phyloP scores from a whole-genome alignment of 2,329 filamentous ascomycete genomes.

The Alternaria postmessia region DNA sequence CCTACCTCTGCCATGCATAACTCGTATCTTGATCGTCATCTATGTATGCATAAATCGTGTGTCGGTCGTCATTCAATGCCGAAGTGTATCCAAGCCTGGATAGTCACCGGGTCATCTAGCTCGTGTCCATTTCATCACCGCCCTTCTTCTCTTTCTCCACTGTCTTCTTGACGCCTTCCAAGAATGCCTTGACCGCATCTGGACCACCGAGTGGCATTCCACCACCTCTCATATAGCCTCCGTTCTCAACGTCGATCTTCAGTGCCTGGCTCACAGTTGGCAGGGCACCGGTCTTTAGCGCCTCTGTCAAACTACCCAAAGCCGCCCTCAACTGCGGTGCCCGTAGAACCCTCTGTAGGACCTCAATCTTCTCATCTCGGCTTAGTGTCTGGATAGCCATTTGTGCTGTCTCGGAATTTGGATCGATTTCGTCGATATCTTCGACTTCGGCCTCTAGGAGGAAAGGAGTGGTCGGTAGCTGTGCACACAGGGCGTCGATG shows the following conservation, averaged over 20 bases:
- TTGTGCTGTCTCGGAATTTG: constrained; percentile 71
- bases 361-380: constrained; percentile 76
- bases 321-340: constrained; percentile 93
- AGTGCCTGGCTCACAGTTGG: constrained; percentile 90
- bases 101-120: constrained; percentile 13
- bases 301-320: constrained; percentile 82
- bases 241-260: constrained; percentile 79
- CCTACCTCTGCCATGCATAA: neutral
- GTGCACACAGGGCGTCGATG: constrained; percentile 77
- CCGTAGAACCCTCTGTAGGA: constrained; percentile 82
- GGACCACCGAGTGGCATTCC: constrained; percentile 86
- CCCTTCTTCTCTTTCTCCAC: constrained; percentile 63
- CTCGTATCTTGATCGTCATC: constrained; percentile 2
- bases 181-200: constrained; percentile 88
- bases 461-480: constrained; percentile 80
- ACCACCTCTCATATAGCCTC: constrained; percentile 80
- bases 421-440: constrained; percentile 69
- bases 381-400: constrained; percentile 78
- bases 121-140: constrained; percentile 47
- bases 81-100: neutral
- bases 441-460: constrained; percentile 75
- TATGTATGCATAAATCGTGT: constrained; percentile 18
- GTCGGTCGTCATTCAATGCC: constrained; percentile 5
- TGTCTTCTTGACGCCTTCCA: constrained; percentile 84
- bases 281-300: constrained; percentile 86